These are phyloP conservation scores for Colletotrichum coccodes DNA, from an alignment of 2,329 filamentous ascomycete species.

Conservation along the genomic window DNA sequence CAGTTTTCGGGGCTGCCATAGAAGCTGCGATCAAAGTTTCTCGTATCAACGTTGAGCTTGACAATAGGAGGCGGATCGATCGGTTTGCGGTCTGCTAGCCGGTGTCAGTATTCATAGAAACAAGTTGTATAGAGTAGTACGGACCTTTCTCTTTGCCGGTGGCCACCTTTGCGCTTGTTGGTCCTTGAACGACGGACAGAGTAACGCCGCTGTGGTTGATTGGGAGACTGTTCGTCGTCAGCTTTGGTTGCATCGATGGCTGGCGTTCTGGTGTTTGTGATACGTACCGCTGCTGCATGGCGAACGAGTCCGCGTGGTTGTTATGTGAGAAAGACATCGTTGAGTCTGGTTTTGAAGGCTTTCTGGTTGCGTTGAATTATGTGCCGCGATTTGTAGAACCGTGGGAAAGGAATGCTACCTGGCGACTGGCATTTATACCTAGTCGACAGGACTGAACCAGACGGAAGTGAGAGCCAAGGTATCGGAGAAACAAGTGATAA, in stretches of 20 bases:
- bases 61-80: conserved; percentile 90
- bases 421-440: not conserved
- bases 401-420: not conserved
- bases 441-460: no score
- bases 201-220: not conserved
- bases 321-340: not conserved
- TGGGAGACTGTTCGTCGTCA: not conserved
- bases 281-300: not conserved
- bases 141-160: conserved; percentile 70
- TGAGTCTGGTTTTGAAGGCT: not conserved
- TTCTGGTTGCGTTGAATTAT: not conserved
- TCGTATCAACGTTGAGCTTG: conserved; percentile 67
- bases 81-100: conserved; percentile 76
- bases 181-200: conserved; percentile 1
- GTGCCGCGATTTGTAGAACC: not conserved
- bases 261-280: not conserved
- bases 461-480: not conserved
- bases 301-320: not conserved
- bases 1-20: conserved; percentile 6
- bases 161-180: conserved; percentile 7
- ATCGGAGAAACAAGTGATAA: not conserved
- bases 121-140: conserved; percentile 23
- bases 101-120: not conserved
- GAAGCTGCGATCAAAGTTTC: conserved; percentile 59
- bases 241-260: not conserved